Percentiles rank a stretch among this genome's conserved stretches.
phyloP scores from a whole-genome alignment of 1,284 basidiomycete genomes.

The Calocybe gambosa region DNA sequence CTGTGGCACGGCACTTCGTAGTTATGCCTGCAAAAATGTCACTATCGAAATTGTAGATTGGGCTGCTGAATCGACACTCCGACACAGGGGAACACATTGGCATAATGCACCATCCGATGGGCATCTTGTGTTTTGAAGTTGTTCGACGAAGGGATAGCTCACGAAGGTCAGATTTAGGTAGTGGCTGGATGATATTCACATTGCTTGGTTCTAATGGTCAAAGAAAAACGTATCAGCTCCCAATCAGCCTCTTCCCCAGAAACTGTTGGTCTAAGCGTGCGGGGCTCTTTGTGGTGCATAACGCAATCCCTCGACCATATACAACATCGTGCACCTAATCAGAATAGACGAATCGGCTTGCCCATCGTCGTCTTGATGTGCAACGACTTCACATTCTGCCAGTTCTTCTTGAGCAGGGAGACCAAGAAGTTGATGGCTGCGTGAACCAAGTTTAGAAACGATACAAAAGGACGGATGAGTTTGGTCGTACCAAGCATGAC shows the following conservation, averaged over 20 bases:
- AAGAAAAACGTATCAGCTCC: conserved; percentile 62
- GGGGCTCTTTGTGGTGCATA: conserved; percentile 86
- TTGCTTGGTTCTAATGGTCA: too few species aligned
- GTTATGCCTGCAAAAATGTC: too few species aligned
- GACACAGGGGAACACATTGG: too few species aligned
- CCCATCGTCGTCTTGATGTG: conserved; percentile 99
- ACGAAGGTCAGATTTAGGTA: too few species aligned
- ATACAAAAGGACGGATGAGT: neutral
- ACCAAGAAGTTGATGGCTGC: conserved; percentile 99
- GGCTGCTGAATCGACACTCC: too few species aligned
- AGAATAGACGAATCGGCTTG: conserved; percentile 94
- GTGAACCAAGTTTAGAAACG: conserved; percentile 6
- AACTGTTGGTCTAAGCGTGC: conserved; percentile 90
- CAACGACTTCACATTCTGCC: conserved; percentile 99
- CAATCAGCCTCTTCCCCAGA: conserved; percentile 68
- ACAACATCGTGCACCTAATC: conserved; percentile 23
- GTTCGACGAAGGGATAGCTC: too few species aligned
- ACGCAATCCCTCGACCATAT: conserved; percentile 29
- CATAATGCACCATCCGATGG: too few species aligned
- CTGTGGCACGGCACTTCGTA: too few species aligned
- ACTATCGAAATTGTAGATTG: too few species aligned
- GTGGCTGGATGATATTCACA: too few species aligned
- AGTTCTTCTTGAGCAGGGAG: conserved; percentile 99
- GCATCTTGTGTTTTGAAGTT: too few species aligned
- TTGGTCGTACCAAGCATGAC: conserved; percentile 83